A percentile compares a stretch with the other conserved stretches of the same genome.
These are phyloP conservation scores for Senna siamea DNA, from an alignment of 306 rosid genomes.

Conservation along the genomic window DNA sequence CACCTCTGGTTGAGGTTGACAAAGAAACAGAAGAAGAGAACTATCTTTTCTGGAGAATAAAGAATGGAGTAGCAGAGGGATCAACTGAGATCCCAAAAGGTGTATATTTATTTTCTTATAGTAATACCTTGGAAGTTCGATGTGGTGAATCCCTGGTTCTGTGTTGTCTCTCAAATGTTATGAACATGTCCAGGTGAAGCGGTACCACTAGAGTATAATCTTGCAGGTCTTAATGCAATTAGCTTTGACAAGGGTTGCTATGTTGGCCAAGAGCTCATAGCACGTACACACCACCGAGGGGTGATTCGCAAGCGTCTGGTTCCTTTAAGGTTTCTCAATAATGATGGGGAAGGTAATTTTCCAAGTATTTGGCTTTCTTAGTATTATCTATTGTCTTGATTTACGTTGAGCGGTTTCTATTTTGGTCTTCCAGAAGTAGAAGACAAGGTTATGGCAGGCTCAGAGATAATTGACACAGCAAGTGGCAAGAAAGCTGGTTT, in stretches of 20 bases:
- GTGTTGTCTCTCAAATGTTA: conserved; percentile 19
- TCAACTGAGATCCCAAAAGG: conserved; percentile 90
- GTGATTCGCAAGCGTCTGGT: conserved; percentile 80
- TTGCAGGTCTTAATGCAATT: conserved; percentile 86
- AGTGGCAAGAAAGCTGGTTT: conserved; percentile 69
- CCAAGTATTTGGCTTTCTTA: conserved; percentile 4
- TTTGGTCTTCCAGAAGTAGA: conserved; percentile 53
- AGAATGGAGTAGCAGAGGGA: conserved; percentile 91
- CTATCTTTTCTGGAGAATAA: conserved; percentile 75
- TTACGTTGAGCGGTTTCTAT: conserved; percentile 23
- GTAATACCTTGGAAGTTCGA: conserved; percentile 1
- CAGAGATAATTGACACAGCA: conserved; percentile 53
- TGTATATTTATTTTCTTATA: conserved; percentile 40
- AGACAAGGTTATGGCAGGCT: conserved; percentile 61
- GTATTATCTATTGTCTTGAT: background rate
- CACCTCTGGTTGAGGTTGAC: conserved; percentile 79
- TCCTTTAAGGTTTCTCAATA: conserved; percentile 66
- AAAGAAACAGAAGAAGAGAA: conserved; percentile 83
- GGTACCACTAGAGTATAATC: conserved; percentile 86
- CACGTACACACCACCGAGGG: conserved; percentile 91
- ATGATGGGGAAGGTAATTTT: conserved; percentile 68
- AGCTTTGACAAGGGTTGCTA: conserved; percentile 98
- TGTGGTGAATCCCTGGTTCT: background rate
- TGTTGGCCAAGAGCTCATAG: conserved; percentile 89
- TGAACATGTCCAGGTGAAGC: conserved; percentile 72